Base-by-base conservation (phyloP, 2,329 filamentous ascomycete species). In the Aspergillus bombycis region DNA sequence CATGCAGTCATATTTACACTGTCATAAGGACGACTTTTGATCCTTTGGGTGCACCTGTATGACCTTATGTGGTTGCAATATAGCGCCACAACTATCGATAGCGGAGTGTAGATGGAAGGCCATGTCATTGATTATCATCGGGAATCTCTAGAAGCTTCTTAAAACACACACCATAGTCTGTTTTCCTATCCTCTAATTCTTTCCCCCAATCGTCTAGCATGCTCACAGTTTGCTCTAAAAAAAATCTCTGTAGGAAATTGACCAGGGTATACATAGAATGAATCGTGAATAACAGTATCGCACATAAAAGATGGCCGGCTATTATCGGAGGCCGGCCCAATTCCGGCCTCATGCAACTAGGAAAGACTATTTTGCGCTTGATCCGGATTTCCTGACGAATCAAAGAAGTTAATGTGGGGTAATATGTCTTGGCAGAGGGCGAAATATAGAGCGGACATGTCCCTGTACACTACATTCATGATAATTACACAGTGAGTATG, bases 321-420 rank as follows among this genome's bases (percentile, higher is more conserved):
- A 76, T 67, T 69, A 53, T 61, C 75, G 75, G 75, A 79, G 77
- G 77, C 77, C 77, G 77, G 78, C 65, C 70, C 65, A 71, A 78
- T 78, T 78, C 77, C 78, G 78, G 78, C 77, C 78, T 78, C 72
- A 62, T 71, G 65, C 67, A 68, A 67, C 71, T 71, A 71, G 62
- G 45, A 68, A 72, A 73, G 67, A 61, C 63, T 68, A 75, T 62
- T 52, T 52, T 23, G 36, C 32, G 21, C 38, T 36, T 60, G 68
- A 66, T 69, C 62, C 53, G 58, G 57, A 48, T 28, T 34, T 23
- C 14, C n/a, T 38, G 45, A 26, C 72, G 67, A 74, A 75, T 75
- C 38, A 69, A 12, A 46, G 10, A 0, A 9, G 0, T 28, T 23
- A 28, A 62, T 58, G 53, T 66, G 50, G 56, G 30, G 55, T 55